Evolutionary conservation across 2,329 filamentous ascomycete species (phyloP).

Genomic region (Aspergillus terreus): DNA sequence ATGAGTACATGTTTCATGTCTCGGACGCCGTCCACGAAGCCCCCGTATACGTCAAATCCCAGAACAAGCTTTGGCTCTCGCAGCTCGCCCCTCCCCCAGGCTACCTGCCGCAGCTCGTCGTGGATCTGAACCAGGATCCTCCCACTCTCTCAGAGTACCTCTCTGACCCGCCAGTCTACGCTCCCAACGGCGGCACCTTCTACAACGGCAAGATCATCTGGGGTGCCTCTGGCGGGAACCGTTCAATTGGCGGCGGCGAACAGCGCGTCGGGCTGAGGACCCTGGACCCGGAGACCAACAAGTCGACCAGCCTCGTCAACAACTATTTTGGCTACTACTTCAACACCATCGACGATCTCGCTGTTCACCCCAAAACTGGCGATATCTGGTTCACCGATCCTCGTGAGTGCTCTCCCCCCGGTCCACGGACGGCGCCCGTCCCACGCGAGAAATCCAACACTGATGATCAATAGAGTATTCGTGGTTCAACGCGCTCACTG

Average conservation of each 20-base stretch:
- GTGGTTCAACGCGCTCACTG: slow-evolving; percentile 34
- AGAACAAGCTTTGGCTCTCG: slow-evolving; percentile 40
- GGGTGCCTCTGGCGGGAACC: slow-evolving; percentile 36
- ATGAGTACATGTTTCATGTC: slow-evolving; percentile 38
- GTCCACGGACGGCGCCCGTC: not conserved
- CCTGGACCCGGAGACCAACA: slow-evolving; percentile 44
- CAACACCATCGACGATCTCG: slow-evolving; percentile 16
- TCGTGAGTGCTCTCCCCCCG: slow-evolving; percentile 18
- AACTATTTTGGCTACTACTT: slow-evolving; percentile 42
- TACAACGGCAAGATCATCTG: slow-evolving; percentile 40
- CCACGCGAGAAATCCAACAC: slow-evolving; percentile 19
- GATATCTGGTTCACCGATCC: slow-evolving; percentile 52
- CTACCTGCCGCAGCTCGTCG: slow-evolving; percentile 35
- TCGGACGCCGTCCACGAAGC: slow-evolving; percentile 40
- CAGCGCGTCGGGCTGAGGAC: slow-evolving; percentile 41
- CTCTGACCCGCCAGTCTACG: slow-evolving; percentile 43
- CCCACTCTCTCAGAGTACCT: slow-evolving; percentile 37
- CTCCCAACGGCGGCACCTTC: slow-evolving; percentile 41
- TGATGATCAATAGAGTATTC: slow-evolving; percentile 25
- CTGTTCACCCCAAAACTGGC: slow-evolving; percentile 40
- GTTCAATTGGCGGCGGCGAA: slow-evolving; percentile 33
- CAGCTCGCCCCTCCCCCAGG: slow-evolving; percentile 36
- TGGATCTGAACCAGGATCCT: slow-evolving; percentile 43
- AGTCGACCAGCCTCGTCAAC: slow-evolving; percentile 40
- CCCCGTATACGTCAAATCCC: slow-evolving; percentile 38